Conservation (phyloP, 768 basidiomycete genomes). For the Tricholoma flavovirens region DNA sequence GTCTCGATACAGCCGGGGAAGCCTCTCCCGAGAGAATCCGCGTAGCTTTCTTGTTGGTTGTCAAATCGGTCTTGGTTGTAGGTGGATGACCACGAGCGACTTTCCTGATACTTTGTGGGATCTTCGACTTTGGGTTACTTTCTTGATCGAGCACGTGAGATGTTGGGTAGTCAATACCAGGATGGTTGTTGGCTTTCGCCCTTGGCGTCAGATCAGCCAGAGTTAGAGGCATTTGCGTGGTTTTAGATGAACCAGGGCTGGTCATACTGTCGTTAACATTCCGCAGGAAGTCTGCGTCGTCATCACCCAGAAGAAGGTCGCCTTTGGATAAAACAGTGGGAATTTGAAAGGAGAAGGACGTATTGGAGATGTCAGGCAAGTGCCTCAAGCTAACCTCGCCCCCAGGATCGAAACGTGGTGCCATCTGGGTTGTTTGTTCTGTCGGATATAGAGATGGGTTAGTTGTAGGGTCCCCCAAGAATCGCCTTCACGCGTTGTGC, state of each 20-base stretch:
- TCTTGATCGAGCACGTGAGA: not conserved
- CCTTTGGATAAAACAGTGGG: constrained; percentile 34
- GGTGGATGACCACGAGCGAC: not conserved
- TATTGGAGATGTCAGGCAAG: constrained; percentile 47
- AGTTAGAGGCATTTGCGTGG: constrained; percentile 27
- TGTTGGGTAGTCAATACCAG: not conserved
- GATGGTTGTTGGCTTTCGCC: not conserved
- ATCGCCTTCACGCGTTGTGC: not conserved
- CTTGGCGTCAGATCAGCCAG: constrained; percentile 29
- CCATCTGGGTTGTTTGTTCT: constrained; percentile 11
- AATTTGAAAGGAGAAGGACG: constrained; percentile 53
- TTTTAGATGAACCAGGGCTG: constrained; percentile 25
- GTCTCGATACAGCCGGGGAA: constrained; percentile 17
- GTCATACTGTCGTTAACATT: constrained; percentile 33
- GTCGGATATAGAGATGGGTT: not conserved
- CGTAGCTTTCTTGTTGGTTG: constrained; percentile 14
- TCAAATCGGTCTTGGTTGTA: constrained; percentile 6
- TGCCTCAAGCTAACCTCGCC: constrained; percentile 45
- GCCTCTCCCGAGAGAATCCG: constrained; percentile 14
- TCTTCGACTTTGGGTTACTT: constrained; percentile 6
- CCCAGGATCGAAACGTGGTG: constrained; percentile 25
- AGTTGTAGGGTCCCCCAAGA: too few species aligned
- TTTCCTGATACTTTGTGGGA: constrained; percentile 2
- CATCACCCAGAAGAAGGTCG: constrained; percentile 47
- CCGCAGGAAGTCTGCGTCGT: constrained; percentile 43